Percentiles rank a stretch among this genome's conserved stretches.
These are phyloP conservation scores for Bryoglossum gracile DNA, from an alignment of 495 filamentous ascomycete genomes.

Conservation along the genomic window DNA sequence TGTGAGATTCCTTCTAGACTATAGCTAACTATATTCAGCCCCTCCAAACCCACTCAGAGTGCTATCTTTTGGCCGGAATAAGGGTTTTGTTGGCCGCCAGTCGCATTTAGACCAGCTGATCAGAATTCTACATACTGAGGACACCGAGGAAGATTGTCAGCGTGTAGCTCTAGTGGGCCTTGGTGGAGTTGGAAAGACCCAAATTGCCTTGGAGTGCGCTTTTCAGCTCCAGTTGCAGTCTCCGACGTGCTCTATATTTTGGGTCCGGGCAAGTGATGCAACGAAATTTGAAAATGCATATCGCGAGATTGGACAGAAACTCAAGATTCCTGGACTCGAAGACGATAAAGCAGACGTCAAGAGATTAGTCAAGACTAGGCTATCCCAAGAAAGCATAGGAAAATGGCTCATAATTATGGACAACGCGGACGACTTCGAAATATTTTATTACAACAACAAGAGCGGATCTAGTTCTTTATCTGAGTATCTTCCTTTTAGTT, in stretches of 20 bases:
- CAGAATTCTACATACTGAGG: constrained; percentile 1
- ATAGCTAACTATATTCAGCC: background rate
- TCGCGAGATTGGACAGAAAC: constrained; percentile 20
- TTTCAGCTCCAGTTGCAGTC: background rate
- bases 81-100: constrained; percentile 7
- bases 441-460: constrained; percentile 20
- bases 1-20: background rate
- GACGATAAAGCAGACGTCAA: constrained; percentile 20
- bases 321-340: constrained; percentile 13
- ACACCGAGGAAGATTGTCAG: background rate
- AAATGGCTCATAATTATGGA: constrained; percentile 18
- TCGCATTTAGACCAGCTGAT: constrained; percentile 3
- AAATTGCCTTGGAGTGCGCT: constrained; percentile 28
- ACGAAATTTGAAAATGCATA: constrained; percentile 27
- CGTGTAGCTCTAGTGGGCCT: constrained; percentile 33
- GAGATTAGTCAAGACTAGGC: constrained; percentile 16
- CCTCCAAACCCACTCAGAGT: background rate
- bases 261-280: constrained; percentile 1
- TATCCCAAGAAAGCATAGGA: constrained; percentile 17
- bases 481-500: constrained; percentile 3
- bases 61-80: constrained; percentile 10
- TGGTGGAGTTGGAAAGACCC: constrained; percentile 42
- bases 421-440: constrained; percentile 8
- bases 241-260: background rate
- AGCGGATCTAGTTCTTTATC: constrained; percentile 18